A percentile compares a stretch with the other conserved stretches of the same genome.
Conservation (phyloP, 2,329 filamentous ascomycete species). For the Talaromyces sp. region DNA sequence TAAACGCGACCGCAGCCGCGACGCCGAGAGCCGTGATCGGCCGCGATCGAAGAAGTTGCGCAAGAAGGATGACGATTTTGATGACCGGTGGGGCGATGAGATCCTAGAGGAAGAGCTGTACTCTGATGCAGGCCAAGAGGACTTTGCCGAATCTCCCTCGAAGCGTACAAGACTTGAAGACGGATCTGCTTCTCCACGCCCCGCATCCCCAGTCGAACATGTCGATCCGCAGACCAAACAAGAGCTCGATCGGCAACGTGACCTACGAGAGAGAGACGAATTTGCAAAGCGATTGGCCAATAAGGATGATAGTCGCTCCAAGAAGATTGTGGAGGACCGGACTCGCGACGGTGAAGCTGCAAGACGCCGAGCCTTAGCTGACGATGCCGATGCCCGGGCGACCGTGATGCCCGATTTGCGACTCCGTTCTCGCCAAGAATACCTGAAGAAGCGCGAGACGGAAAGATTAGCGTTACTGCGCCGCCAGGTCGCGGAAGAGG, state of each 20-base stretch:
- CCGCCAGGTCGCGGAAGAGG: slow-evolving; percentile 88
- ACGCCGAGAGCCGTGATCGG: slow-evolving; percentile 43
- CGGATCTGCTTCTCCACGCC: slow-evolving; percentile 40
- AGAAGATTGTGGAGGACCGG: slow-evolving; percentile 66
- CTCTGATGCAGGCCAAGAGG: slow-evolving; percentile 54
- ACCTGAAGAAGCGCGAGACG: slow-evolving; percentile 87
- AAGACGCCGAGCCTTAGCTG: slow-evolving; percentile 64
- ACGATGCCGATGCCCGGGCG: slow-evolving; percentile 67
- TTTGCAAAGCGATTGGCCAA: slow-evolving; percentile 75
- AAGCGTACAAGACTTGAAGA: slow-evolving; percentile 72
- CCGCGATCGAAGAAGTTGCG: slow-evolving; percentile 56
- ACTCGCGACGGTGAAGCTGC: slow-evolving; percentile 61
- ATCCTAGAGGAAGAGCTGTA: slow-evolving; percentile 33
- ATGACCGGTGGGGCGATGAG: slow-evolving; percentile 82
- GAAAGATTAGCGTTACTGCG: slow-evolving; percentile 84
- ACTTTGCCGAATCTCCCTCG: slow-evolving; percentile 69
- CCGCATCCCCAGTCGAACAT: slow-evolving; percentile 45
- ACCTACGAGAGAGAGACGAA: slow-evolving; percentile 75
- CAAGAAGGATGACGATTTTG: slow-evolving; percentile 58
- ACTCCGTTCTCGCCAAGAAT: slow-evolving; percentile 84
- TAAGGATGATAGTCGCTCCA: slow-evolving; percentile 71
- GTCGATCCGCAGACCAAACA: slow-evolving; percentile 63
- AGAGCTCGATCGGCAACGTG: slow-evolving; percentile 63
- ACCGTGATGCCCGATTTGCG: slow-evolving; percentile 80
- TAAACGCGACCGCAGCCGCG: slow-evolving; percentile 43